Percentiles rank a stretch among this genome's conserved stretches.
Conservation (phyloP, 352 stramenopile species). For the Hyaloperonospora brassicae region DNA sequence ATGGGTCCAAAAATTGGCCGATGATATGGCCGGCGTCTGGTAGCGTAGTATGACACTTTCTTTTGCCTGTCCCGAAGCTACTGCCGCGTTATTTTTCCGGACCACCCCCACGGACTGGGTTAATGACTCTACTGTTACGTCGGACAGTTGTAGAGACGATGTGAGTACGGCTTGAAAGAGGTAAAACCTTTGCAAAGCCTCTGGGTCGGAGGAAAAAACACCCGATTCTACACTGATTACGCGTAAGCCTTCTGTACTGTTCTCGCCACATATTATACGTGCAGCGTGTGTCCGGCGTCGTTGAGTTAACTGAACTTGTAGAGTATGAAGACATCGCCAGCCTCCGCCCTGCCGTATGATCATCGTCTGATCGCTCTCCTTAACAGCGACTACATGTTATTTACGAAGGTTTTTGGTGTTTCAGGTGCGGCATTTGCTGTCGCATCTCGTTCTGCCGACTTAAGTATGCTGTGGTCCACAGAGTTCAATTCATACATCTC, state of each 20-base stretch:
- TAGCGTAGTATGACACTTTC: too few relatives aligned
- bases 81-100: not conserved
- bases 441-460: not conserved
- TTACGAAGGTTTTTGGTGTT: too few relatives aligned
- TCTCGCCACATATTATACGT: not conserved
- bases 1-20: not conserved
- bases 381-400: too few relatives aligned
- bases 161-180: constrained; percentile 16
- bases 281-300: too few relatives aligned
- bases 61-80: not conserved
- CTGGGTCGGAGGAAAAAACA: not conserved
- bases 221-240: not conserved
- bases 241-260: too few relatives aligned
- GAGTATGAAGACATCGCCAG: too few relatives aligned
- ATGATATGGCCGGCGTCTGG: too few relatives aligned
- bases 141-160: not conserved
- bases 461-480: not conserved
- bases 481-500: too few relatives aligned
- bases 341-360: too few relatives aligned
- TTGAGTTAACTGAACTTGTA: too few relatives aligned
- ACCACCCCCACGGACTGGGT: not conserved
- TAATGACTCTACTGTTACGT: not conserved
- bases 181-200: not conserved
- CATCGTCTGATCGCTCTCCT: too few relatives aligned
- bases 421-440: not conserved